A percentile compares a stretch with the other conserved stretches of the same genome.
Conservation (phyloP, 1,139 yeast species). For the Lodderomyces oxycetoniae region DNA sequence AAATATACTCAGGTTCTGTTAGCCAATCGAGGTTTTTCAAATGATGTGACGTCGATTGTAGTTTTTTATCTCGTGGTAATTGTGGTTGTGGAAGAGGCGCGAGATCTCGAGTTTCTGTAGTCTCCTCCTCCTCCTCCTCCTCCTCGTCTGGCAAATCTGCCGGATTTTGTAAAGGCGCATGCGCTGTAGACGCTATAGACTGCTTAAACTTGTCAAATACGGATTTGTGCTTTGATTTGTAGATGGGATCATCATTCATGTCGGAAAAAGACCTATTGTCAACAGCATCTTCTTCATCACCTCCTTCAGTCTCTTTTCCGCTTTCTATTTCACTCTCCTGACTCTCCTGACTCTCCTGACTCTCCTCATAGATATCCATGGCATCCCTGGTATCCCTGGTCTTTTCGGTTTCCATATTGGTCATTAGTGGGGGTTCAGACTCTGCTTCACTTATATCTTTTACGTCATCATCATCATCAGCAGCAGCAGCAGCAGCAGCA, state of each 20-base stretch:
- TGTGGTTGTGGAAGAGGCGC: slow-evolving; percentile 84
- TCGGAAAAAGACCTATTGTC: slow-evolving; percentile 11
- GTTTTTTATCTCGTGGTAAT: slow-evolving; percentile 47
- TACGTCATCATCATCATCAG: slow-evolving; percentile 9
- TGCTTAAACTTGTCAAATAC: slow-evolving; percentile 29
- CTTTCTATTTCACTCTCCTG: slow-evolving; percentile 15
- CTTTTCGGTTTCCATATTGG: too few relatives aligned
- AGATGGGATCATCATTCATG: slow-evolving; percentile 15
- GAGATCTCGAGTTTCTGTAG: slow-evolving; percentile 44
- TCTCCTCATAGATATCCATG: slow-evolving; percentile 14
- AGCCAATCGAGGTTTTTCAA: slow-evolving; percentile 58
- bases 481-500: neutral
- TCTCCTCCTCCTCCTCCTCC: slow-evolving; percentile 18
- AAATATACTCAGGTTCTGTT: slow-evolving; percentile 55
- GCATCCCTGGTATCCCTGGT: too few relatives aligned
- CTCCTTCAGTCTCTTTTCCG: slow-evolving; percentile 15
- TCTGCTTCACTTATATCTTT: slow-evolving; percentile 11
- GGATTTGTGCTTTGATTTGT: slow-evolving; percentile 27
- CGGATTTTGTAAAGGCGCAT: neutral
- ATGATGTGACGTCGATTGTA: slow-evolving; percentile 37
- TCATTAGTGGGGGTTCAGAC: too few relatives aligned
- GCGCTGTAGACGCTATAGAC: slow-evolving; percentile 13
- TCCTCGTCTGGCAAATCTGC: slow-evolving; percentile 14
- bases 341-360: slow-evolving; percentile 14
- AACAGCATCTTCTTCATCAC: slow-evolving; percentile 11